These are phyloP conservation scores for Morella rubra DNA, from an alignment of 306 rosid species.

Conservation along the genomic window DNA sequence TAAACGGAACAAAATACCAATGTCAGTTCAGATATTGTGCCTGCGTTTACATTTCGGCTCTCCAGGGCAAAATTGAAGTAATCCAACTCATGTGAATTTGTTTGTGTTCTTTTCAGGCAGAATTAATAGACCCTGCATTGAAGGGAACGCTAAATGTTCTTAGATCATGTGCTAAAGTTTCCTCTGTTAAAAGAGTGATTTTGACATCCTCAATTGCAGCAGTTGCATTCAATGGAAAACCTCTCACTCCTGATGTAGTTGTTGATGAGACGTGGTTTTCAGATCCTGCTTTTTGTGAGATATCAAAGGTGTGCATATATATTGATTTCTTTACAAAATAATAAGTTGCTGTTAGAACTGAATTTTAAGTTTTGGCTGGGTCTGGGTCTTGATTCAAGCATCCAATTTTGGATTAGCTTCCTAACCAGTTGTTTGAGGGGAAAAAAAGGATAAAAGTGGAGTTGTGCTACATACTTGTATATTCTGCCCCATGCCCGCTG, in stretches of 20 bases:
- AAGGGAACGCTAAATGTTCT: constrained; percentile 36
- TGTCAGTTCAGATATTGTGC: too few species aligned
- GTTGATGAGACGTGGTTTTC: constrained; percentile 35
- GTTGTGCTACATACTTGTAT: too few species aligned
- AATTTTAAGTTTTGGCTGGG: too few species aligned
- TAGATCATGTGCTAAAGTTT: constrained; percentile 17
- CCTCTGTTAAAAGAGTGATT: constrained; percentile 23
- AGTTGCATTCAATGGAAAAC: constrained; percentile 1
- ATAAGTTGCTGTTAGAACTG: too few species aligned
- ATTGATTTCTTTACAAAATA: neutral
- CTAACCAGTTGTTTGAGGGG: too few species aligned
- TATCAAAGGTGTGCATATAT: constrained; percentile 10
- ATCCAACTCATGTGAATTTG: too few species aligned
- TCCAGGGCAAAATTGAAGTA: neutral
- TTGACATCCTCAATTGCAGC: constrained; percentile 34
- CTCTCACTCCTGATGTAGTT: constrained; percentile 15
- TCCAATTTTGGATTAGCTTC: too few species aligned
- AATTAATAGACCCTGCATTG: constrained; percentile 35
- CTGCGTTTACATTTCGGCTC: too few species aligned
- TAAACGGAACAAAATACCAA: too few species aligned
- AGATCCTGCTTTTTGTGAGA: constrained; percentile 10
- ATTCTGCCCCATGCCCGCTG: too few species aligned
- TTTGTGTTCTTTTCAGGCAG: constrained; percentile 9
- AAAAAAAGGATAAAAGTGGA: neutral
- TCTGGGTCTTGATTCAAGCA: too few species aligned